These are phyloP conservation scores for Epichloe festucae DNA, from an alignment of 2,329 filamentous ascomycete genomes.

Conservation along the genomic window DNA sequence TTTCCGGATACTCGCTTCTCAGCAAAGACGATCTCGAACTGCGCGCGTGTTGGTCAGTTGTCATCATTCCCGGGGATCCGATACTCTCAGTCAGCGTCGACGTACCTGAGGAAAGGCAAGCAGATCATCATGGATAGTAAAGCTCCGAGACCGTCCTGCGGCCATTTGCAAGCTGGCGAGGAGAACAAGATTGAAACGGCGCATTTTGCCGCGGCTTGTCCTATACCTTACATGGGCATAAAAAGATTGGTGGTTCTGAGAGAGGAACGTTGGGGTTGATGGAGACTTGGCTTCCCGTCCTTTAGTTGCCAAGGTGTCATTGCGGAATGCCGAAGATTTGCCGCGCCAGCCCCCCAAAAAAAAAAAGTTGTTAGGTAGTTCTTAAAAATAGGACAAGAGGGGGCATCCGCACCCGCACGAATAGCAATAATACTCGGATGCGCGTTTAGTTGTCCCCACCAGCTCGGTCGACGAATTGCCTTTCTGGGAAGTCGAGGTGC, in stretches of 20 bases:
- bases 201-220: constrained; percentile 30
- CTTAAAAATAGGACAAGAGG: too few relatives aligned
- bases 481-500: background rate
- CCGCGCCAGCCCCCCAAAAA: background rate
- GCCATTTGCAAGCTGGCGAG: constrained; percentile 32
- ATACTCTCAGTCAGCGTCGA: background rate
- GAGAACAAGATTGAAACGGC: constrained; percentile 32
- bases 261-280: background rate
- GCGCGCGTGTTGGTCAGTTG: background rate
- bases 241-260: background rate
- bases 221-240: constrained; percentile 17
- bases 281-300: background rate
- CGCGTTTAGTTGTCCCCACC: too few relatives aligned
- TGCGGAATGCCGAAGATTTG: constrained; percentile 11
- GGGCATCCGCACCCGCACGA: too few relatives aligned
- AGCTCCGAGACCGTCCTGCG: constrained; percentile 40
- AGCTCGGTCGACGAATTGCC: constrained; percentile 1
- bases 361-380: too few relatives aligned
- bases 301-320: constrained; percentile 6
- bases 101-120: constrained; percentile 75
- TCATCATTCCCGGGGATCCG: background rate
- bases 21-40: constrained; percentile 74
- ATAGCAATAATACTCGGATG: too few relatives aligned
- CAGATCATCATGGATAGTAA: constrained; percentile 81
- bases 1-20: constrained; percentile 58